Evolutionary conservation across 2,329 filamentous ascomycete genomes (phyloP), one percentile per base, ranked within the genome.

Genomic region (Calycina marina): DNA sequence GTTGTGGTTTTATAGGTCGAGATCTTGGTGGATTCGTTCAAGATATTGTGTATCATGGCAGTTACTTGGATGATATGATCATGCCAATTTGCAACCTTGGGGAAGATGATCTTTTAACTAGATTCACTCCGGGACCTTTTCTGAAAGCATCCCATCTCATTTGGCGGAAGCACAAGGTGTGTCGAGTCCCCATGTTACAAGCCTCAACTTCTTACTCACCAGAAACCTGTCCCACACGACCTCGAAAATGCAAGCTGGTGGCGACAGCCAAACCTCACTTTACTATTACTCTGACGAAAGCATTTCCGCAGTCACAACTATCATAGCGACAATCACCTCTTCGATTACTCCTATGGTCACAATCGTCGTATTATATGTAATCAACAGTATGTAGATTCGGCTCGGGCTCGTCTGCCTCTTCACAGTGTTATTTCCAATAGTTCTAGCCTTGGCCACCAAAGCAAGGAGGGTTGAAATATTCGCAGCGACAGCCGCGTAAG

Each of bases 31-130:
- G 31, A 3, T 31, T 31, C 34, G 30, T 37, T 5, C 37, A 39
- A 16, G 30, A 28, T 10, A 35, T 37, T 2, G 27, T 35, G 4
- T 41, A 41, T 32, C 31, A 34, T 9, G 30, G 27, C 8, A 11
- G 29, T 12, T 14, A 37, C 25, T 30, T 38, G 20, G 28, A 36
- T 10, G 36, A 41, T 32, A 24, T 41, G 4, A 30, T 27, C 6
- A 41, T 41, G 17, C 31, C 39, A 2, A 34, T 33, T 11, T 28
- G 34, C 30, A 32, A 11, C 25, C 36, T 30, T 32, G 36, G 39
- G 10, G 39, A 41, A 12, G 31, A 35, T 16, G 39, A 41, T 39
- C 14, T 38, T 13, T 36, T 41, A 14, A 41, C 39, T 4, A 32
- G 32, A 13, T 39, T 41, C 18, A 20, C 38, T 20, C 31, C 25